Percentiles rank a stretch among this genome's conserved stretches.
phyloP scores from a whole-genome alignment of 768 basidiomycete species.

The Mycena rebaudengoi region DNA sequence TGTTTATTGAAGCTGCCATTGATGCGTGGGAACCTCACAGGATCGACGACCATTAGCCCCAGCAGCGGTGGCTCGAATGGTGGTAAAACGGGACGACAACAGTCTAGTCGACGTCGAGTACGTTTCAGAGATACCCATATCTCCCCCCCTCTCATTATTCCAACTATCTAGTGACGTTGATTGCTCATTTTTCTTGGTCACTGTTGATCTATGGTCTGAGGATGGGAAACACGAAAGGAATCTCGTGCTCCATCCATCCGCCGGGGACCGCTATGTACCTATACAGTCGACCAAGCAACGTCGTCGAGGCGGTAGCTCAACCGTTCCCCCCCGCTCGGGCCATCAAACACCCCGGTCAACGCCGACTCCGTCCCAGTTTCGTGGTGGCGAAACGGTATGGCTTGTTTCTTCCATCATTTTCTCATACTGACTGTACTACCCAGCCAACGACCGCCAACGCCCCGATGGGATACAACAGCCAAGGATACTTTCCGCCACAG shows the following conservation, averaged over 20 bases:
- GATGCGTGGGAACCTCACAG: slow-evolving; percentile 48
- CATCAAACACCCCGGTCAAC: slow-evolving; percentile 59
- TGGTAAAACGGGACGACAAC: slow-evolving; percentile 74
- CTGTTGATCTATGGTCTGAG: slow-evolving; percentile 91
- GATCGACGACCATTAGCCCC: slow-evolving; percentile 94
- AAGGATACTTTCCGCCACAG: slow-evolving; percentile 55
- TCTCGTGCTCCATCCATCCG: slow-evolving; percentile 87
- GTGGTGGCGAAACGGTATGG: slow-evolving; percentile 55
- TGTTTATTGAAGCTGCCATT: slow-evolving; percentile 22
- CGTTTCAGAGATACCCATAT: slow-evolving; percentile 38
- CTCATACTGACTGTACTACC: neutral
- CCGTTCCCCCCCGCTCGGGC: slow-evolving; percentile 46
- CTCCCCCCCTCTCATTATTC: slow-evolving; percentile 20
- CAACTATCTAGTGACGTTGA: slow-evolving; percentile 82
- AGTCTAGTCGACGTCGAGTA: slow-evolving; percentile 79
- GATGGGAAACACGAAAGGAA: slow-evolving; percentile 88
- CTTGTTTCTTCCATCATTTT: neutral
- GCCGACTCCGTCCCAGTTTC: slow-evolving; percentile 57
- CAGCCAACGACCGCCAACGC: slow-evolving; percentile 31
- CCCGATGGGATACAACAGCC: slow-evolving; percentile 46
- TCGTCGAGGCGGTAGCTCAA: slow-evolving; percentile 48
- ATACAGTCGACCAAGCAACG: slow-evolving; percentile 51
- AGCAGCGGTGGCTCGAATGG: slow-evolving; percentile 87
- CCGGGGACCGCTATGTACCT: slow-evolving; percentile 78
- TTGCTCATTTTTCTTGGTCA: slow-evolving; percentile 87